Base-by-base conservation (phyloP, 495 filamentous ascomycete species). In the Corynascus novoguineensis region DNA sequence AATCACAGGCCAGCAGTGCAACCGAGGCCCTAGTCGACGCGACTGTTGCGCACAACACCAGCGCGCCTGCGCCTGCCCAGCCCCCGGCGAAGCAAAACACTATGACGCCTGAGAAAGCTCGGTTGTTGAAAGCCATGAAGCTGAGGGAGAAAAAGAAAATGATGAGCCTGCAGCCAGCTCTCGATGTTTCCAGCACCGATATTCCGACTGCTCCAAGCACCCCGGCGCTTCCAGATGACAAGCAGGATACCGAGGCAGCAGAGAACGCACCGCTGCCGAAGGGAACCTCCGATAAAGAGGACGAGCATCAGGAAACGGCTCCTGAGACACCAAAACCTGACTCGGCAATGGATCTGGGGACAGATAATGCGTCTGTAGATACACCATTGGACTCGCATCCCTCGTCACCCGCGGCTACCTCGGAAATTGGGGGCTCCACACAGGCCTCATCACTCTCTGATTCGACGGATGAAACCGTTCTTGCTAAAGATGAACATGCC, bases 51-150 rank as follows among this genome's bases (percentile, higher is more conserved):
- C 59, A 75, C 54, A 75, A 75, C 37, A 67, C 79, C 62, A 66
- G 75, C 66, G 59, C 68, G 28, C 64, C 68, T 29, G 62, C 72
- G 0, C 57, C 73, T 37, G 64, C 68, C 21, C 61, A 69, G 28
- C 60, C 63, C 1, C 50, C 71, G 9, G 62, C 60, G 41, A 83
- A 78, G 58, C 79, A 83, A 12, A 78, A 80, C 28, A 78, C 82
- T 15, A 83, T 95, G 65, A 92, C 90, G 1, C 88, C 89, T 0
- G 93, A 97, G 67, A 96, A 96, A 68, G 83, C 87, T 61, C 81
- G 91, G 59, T 75, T 98, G 57, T 88, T 95, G 89, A 96, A 92
- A 74, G 92, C 93, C 5, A 78, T 97, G 68, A 87, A 97, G 61
- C 74, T 97, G 42, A 80, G 93, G 37, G 73, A 82, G 65, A 91